Evolutionary conservation across 257 asterid species (phyloP).

Genomic region (Ligustrum vulgare): DNA sequence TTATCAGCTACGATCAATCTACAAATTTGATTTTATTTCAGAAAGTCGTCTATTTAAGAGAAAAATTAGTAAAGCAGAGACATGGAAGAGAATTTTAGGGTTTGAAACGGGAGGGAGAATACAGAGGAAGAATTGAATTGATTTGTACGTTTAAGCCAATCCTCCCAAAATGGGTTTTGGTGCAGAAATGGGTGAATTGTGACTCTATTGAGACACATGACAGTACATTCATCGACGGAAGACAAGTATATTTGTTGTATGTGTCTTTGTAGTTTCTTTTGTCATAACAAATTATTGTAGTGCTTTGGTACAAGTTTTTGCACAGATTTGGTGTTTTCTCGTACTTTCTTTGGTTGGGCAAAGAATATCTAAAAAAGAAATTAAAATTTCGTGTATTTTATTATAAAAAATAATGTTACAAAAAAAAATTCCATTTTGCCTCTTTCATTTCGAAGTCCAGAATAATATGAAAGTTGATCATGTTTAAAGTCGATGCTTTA

Average conservation of each 20-base stretch:
- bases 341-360: neutral
- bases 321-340: neutral
- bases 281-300: too few relatives aligned
- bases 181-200: neutral
- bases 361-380: too few relatives aligned
- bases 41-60: neutral
- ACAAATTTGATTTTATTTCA: neutral
- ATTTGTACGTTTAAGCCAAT: conserved; percentile 38
- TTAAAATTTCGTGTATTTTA: too few relatives aligned
- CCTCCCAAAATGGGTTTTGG: conserved; percentile 23
- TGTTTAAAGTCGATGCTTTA: too few relatives aligned
- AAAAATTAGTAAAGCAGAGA: neutral
- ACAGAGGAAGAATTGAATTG: conserved; percentile 23
- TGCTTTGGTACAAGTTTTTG: neutral
- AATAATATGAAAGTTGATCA: too few relatives aligned
- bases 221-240: neutral
- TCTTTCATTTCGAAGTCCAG: too few relatives aligned
- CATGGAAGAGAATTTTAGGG: conserved; percentile 14
- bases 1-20: conserved; percentile 20
- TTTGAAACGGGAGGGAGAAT: conserved; percentile 33
- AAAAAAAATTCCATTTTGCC: too few relatives aligned
- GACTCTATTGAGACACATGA: neutral
- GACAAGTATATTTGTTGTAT: neutral
- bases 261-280: neutral
- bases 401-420: too few relatives aligned